Evolutionary conservation across 306 rosid species (phyloP), one percentile per base, ranked within the genome.

Genomic region (Notholithocarpus densiflorus): DNA sequence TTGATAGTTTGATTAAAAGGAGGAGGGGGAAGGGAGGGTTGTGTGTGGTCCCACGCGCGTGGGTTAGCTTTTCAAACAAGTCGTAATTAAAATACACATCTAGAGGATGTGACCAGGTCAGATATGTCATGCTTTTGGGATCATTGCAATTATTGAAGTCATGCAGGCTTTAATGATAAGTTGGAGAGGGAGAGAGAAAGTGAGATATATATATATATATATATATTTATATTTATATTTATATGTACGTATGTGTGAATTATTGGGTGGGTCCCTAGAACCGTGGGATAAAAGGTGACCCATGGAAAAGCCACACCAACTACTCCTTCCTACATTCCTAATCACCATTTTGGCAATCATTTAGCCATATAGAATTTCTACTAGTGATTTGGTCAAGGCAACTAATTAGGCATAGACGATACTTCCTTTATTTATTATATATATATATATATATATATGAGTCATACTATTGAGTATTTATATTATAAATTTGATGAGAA

Each of bases 91-190:
- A 86, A 69, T 34, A 68, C 68, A 79, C 74, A 80, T 84, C 68
- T 12, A 84, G 84, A 70, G 77, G 85, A 83, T 82, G 85, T 77
- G 87, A 84, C 71, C 79, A 78, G 92, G 93, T 87, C 84, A 85
- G 93, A 87, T 76, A 80, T 95, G 94, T 86, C 90, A 89, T 88
- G 92, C 89, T 91, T 86, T 89, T 90, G 90, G 93, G 97, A 95
- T 95, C 89, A 86, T 89, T 89, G 94, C 97, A 91, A 91, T 92
- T 71, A 95, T 93, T 92, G 98, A 92, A 92, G 81, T 83, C 87
- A 91, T 90, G 97, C 96, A 91, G 89, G 87, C 97, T 94, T 92
- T 91, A 89, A 95, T 89, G 89, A 91, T 91, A 88, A 77, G 87
- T 59, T 80, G 79, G 72, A 84, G 70, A 51, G 64, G 62, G 54